Conservation (phyloP, 352 stramenopile species). For the Globisporangium megalacanthum region DNA sequence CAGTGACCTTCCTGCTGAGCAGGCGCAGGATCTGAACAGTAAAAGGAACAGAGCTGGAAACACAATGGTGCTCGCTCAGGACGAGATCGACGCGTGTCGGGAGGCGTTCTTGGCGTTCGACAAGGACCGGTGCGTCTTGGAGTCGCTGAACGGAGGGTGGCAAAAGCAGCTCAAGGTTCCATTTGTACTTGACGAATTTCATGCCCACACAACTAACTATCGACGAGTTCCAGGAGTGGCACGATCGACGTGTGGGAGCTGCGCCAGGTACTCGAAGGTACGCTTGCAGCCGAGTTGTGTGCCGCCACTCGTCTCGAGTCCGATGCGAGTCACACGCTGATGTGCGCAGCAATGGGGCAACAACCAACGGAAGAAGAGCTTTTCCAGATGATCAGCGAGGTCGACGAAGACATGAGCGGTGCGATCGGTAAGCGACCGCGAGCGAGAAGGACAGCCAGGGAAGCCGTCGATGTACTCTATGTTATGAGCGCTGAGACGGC, state of each 20-base stretch:
- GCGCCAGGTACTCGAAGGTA: constrained; percentile 91
- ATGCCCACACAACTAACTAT: neutral
- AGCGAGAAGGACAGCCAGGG: neutral
- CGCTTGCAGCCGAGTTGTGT: neutral
- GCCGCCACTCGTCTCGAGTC: neutral
- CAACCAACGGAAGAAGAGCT: constrained; percentile 98
- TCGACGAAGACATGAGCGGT: constrained; percentile 91
- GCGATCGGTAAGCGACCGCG: constrained; percentile 66
- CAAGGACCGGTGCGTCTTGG: constrained; percentile 84
- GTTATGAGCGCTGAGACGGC: no score
- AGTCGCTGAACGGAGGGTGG: neutral
- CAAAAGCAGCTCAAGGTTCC: neutral
- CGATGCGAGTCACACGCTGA: neutral
- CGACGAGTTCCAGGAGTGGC: constrained; percentile 49
- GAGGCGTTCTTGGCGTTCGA: constrained; percentile 97
- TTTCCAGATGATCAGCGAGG: constrained; percentile 95
- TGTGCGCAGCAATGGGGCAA: constrained; percentile 89
- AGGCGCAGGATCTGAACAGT: no score
- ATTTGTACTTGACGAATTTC: no score
- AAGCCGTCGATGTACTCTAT: neutral
- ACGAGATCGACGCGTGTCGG: constrained; percentile 95
- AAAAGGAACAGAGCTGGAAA: no score
- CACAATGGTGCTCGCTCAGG: constrained; percentile 87
- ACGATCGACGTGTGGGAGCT: constrained; percentile 96
- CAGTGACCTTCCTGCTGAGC: no score